phyloP scores from a whole-genome alignment of 768 basidiomycete genomes.

The Suillus discolor region DNA sequence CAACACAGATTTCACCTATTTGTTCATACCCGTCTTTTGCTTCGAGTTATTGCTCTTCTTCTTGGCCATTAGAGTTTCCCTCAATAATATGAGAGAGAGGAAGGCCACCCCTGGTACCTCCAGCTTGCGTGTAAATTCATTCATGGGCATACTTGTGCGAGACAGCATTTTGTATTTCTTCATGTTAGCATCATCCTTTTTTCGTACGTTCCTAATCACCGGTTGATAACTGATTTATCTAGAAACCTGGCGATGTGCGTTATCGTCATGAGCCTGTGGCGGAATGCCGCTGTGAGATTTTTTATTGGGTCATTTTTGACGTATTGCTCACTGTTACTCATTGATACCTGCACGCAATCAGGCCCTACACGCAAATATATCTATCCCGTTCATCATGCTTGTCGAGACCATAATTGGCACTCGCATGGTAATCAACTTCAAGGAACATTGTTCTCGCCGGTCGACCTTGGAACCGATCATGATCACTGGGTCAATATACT shows the following conservation, averaged over 20 bases:
- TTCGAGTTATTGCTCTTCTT: slow-evolving; percentile 30
- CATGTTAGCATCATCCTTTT: slow-evolving; percentile 23
- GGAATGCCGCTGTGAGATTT: slow-evolving; percentile 23
- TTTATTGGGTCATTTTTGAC: neutral
- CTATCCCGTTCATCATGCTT: slow-evolving; percentile 33
- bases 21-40: slow-evolving; percentile 33
- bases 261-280: slow-evolving; percentile 31
- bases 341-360: neutral
- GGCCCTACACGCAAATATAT: slow-evolving; percentile 33
- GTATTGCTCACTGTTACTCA: no score
- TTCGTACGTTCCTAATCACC: neutral
- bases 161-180: slow-evolving; percentile 36
- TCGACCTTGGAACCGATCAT: slow-evolving; percentile 11
- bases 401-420: slow-evolving; percentile 32
- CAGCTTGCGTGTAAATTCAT: slow-evolving; percentile 19
- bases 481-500: slow-evolving; percentile 20
- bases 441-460: slow-evolving; percentile 26
- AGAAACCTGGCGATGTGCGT: slow-evolving; percentile 29
- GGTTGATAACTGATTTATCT: neutral
- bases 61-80: slow-evolving; percentile 22
- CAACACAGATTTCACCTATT: slow-evolving; percentile 22
- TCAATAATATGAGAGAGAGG: slow-evolving; percentile 14
- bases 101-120: slow-evolving; percentile 1
- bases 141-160: slow-evolving; percentile 26
- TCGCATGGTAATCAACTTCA: slow-evolving; percentile 34